Conservation (phyloP, 2,329 filamentous ascomycete genomes). For the Monosporascus sp. region DNA sequence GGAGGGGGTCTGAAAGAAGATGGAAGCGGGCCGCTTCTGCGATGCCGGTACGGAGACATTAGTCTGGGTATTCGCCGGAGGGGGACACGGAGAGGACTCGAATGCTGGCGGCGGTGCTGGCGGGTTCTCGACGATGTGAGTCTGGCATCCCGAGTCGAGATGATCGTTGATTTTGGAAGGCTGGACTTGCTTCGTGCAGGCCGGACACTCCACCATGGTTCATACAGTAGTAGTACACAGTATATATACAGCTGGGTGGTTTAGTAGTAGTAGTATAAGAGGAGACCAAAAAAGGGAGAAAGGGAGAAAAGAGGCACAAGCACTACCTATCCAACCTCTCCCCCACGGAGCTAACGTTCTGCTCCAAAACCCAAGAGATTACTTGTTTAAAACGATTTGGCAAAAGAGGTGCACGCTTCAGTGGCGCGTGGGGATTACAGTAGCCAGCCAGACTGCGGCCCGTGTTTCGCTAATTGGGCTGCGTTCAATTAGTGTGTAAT, state of each 20-base stretch:
- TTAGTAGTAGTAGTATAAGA: background rate
- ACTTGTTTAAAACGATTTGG: no score
- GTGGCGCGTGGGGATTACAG: background rate
- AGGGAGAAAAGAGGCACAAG: background rate
- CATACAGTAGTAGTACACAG: background rate
- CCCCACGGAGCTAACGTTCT: background rate
- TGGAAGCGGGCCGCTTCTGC: constrained; percentile 51
- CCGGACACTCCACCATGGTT: constrained; percentile 66
- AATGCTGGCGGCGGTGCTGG: constrained; percentile 19
- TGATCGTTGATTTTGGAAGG: constrained; percentile 79
- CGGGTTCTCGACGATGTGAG: constrained; percentile 53
- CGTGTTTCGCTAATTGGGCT: background rate
- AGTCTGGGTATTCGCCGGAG: constrained; percentile 30
- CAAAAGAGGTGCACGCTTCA: background rate
- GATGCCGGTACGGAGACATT: constrained; percentile 32
- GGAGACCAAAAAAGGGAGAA: background rate
- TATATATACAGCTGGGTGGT: background rate
- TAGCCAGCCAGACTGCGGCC: background rate
- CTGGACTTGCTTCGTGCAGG: constrained; percentile 70
- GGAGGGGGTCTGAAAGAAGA: constrained; percentile 58
- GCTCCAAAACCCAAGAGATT: no score
- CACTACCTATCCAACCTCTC: background rate
- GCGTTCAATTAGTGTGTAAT: background rate
- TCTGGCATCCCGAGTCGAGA: constrained; percentile 76
- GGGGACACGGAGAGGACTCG: constrained; percentile 26